Conservation (phyloP, 495 filamentous ascomycete species). For the Hyaloscypha variabilis region DNA sequence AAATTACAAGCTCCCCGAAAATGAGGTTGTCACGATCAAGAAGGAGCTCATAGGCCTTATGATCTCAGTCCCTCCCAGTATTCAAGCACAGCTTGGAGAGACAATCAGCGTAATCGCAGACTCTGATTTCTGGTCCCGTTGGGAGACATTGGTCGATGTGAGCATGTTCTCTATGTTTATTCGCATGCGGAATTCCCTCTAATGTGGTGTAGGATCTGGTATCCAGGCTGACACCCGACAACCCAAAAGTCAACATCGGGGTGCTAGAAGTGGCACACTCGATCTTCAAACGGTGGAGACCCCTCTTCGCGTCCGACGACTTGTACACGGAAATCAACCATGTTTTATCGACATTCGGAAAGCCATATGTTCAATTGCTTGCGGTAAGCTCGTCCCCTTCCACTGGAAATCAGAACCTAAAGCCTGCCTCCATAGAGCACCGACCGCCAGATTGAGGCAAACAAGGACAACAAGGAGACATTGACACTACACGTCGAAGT, state of each 20-base stretch:
- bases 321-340: constrained; percentile 95
- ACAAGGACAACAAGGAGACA: constrained; percentile 69
- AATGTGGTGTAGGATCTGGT: constrained; percentile 71
- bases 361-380: constrained; percentile 78
- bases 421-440: constrained; percentile 58
- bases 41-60: constrained; percentile 92
- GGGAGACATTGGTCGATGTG: constrained; percentile 88
- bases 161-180: neutral
- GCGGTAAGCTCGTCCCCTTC: constrained; percentile 47
- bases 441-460: constrained; percentile 75
- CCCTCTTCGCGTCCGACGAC: constrained; percentile 86
- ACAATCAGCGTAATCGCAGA: constrained; percentile 96
- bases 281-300: constrained; percentile 95
- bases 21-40: constrained; percentile 89
- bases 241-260: constrained; percentile 83
- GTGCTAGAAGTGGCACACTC: constrained; percentile 97
- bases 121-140: constrained; percentile 94
- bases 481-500: constrained; percentile 78
- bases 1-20: constrained; percentile 76
- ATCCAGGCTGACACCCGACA: constrained; percentile 74
- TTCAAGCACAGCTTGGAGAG: constrained; percentile 93
- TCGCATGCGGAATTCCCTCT: neutral
- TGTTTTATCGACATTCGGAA: constrained; percentile 80
- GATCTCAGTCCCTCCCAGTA: constrained; percentile 82
- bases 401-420: constrained; percentile 1